Evolutionary conservation across 495 filamentous ascomycete species (phyloP).

Genomic region (Neurospora africana): DNA sequence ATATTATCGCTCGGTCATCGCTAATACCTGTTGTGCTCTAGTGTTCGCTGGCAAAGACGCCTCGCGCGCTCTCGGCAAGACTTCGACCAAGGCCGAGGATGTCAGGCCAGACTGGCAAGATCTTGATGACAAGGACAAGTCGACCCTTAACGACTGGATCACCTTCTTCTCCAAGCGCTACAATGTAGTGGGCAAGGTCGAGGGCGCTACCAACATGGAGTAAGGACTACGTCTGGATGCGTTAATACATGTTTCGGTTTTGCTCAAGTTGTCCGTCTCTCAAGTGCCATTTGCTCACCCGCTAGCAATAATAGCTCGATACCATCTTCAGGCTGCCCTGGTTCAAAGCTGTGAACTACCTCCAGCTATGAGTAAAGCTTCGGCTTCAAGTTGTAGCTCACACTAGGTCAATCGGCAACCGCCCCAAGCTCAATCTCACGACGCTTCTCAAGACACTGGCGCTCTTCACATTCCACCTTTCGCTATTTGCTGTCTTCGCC

Average conservation of each 20-base stretch:
- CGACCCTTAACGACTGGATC: conserved; percentile 77
- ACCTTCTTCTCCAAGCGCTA: conserved; percentile 96
- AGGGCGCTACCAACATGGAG: conserved; percentile 43
- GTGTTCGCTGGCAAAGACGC: conserved; percentile 95
- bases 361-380: background rate
- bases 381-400: background rate
- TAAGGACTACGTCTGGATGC: conserved; percentile 2
- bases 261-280: background rate
- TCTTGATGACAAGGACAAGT: conserved; percentile 78
- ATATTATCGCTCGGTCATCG: background rate
- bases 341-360: background rate
- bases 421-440: too few relatives aligned
- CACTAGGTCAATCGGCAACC: background rate
- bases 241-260: background rate
- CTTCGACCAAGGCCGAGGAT: conserved; percentile 78
- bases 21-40: conserved; percentile 21
- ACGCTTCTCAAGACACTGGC: background rate
- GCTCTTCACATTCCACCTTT: too few relatives aligned
- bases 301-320: background rate
- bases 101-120: conserved; percentile 77
- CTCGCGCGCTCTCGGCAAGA: conserved; percentile 75
- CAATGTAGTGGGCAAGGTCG: conserved; percentile 77
- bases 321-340: background rate
- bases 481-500: too few relatives aligned
- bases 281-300: background rate